Evolutionary conservation across 192 early-diverging fungal species (phyloP), one percentile per base, ranked within the genome.

Genomic region (Podila horticola): DNA sequence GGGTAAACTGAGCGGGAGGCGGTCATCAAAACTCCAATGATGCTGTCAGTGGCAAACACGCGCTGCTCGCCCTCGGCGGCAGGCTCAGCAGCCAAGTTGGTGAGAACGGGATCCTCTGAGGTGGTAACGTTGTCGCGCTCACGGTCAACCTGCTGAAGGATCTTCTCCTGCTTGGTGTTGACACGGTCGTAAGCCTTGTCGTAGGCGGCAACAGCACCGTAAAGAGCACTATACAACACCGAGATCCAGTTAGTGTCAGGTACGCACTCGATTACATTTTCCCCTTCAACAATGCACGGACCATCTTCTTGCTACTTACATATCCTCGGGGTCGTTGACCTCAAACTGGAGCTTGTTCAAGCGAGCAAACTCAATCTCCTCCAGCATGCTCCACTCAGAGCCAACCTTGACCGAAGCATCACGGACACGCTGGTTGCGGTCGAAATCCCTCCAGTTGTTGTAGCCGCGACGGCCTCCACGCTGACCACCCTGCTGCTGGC

Each of bases 331-430:
- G n/a, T 92, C 90, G 15, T 90, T 89, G 26, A 93, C 90, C 58
- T 90, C 89, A 70, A 92, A 97, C 82, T 89, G 93, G 55, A 97
- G 89, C 75, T 94, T 94, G 67, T 85, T 85, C 85, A 99, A 85
- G 26, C 97, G 91, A 63, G 81, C 89, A 73, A 99, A 97, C 79
- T 98, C 97, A 69, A 97, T 93, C 82, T 98, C 98, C 75, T 98
- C 97, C 69, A 96, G 86, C 30, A 98, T 88, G 73, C 88, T 91
- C 98, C 98, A 99, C 60, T 97, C 94, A 58, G 89, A 86, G 0
- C 92, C 92, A 71, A 97, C 92, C 74, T 90, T 92, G 65, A 99
- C 92, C 51, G 92, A 94, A 15, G 97, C 92, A 79, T 95, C 93
- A 36, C 96, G 90, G 57, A 94, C 83, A 75, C 93, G 92, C 74